These are phyloP conservation scores for Microstegium vimineum DNA, from an alignment of 176 grass and related monocot species.

Conservation along the genomic window DNA sequence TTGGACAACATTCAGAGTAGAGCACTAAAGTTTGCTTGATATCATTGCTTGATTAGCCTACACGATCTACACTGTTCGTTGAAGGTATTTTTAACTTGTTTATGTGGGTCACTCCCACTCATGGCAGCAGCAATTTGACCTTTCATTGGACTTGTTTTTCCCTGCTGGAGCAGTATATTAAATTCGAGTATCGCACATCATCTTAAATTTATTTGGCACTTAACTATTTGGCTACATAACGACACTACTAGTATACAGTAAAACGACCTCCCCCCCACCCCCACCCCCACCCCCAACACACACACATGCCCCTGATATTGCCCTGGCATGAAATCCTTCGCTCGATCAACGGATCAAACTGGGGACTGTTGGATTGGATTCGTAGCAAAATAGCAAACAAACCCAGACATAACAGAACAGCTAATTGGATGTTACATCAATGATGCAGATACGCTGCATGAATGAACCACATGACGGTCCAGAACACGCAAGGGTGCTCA, in stretches of 20 bases:
- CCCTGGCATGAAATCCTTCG: too few species aligned
- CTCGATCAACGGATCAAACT: too few species aligned
- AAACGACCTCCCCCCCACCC: too few species aligned
- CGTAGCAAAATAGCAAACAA: not conserved
- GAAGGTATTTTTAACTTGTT: not conserved
- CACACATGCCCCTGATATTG: not conserved
- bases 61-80: not conserved
- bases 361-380: not conserved
- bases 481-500: not conserved
- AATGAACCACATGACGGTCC: not conserved
- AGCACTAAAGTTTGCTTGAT: not conserved
- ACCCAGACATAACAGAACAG: not conserved
- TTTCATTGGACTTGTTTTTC: not conserved
- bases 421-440: not conserved
- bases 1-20: not conserved
- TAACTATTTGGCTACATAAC: not conserved
- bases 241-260: not conserved
- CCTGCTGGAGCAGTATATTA: not conserved
- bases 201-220: not conserved
- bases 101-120: not conserved
- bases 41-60: not conserved
- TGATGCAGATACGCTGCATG: not conserved
- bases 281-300: too few species aligned
- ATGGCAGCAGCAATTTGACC: not conserved
- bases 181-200: not conserved